These are phyloP conservation scores for Melaleuca alternifolia DNA, from an alignment of 345 rosid genomes.

Conservation along the genomic window DNA sequence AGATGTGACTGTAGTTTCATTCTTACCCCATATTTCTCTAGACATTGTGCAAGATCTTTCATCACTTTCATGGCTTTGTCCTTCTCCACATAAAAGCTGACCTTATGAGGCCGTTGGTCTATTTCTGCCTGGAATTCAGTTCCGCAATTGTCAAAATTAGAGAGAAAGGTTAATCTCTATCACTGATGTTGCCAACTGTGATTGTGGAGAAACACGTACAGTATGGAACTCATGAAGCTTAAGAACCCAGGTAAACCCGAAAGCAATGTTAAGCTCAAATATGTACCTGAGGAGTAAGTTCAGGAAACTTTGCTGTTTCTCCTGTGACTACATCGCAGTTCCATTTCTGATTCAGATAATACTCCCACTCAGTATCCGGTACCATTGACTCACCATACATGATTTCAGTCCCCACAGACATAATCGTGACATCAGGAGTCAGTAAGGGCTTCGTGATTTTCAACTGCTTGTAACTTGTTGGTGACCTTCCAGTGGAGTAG, in stretches of 20 bases:
- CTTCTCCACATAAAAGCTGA: conserved; percentile 66
- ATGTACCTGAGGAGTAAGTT: conserved; percentile 61
- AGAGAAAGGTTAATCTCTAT: neutral
- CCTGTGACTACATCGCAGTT: conserved; percentile 48
- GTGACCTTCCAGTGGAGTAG: conserved; percentile 79
- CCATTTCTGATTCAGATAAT: conserved; percentile 59
- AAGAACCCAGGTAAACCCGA: neutral
- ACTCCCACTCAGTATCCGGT: conserved; percentile 57
- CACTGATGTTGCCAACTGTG: neutral
- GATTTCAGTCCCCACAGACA: conserved; percentile 92
- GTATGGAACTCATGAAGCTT: neutral
- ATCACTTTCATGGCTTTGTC: conserved; percentile 35
- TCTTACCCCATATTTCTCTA: conserved; percentile 62
- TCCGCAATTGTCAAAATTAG: neutral
- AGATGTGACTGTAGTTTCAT: neutral
- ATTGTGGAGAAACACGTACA: neutral
- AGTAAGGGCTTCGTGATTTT: conserved; percentile 58
- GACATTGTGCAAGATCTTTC: conserved; percentile 36
- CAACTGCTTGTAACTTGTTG: conserved; percentile 35
- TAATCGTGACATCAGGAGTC: conserved; percentile 71
- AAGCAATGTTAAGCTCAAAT: neutral
- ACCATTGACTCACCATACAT: conserved; percentile 58
- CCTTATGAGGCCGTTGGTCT: conserved; percentile 69
- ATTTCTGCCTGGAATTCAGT: conserved; percentile 40
- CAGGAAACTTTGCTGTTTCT: conserved; percentile 58